Conservation (phyloP, 129 eudicot genomes). For the Daucus carota region DNA sequence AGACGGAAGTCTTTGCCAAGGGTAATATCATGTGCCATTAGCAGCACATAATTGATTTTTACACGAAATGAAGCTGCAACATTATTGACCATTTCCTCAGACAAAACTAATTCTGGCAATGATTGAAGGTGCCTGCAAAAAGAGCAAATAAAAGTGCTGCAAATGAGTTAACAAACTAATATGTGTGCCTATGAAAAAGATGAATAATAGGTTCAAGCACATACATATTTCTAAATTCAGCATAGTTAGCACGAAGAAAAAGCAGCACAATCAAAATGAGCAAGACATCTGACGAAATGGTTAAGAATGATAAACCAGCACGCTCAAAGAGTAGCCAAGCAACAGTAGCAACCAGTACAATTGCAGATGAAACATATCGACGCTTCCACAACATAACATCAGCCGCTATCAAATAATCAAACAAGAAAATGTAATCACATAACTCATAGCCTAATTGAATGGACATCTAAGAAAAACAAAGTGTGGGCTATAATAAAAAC, state of each 20-base stretch:
- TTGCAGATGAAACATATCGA: conserved; percentile 50
- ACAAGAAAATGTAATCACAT: not conserved
- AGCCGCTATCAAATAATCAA: conserved; percentile 51
- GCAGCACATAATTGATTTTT: conserved; percentile 75
- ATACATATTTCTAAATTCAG: conserved; percentile 51
- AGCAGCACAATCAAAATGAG: conserved; percentile 61
- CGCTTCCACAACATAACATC: conserved; percentile 78
- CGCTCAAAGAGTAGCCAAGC: conserved; percentile 83
- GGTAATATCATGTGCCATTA: conserved; percentile 96
- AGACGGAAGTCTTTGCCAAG: conserved; percentile 93
- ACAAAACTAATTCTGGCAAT: conserved; percentile 75
- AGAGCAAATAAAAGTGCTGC: conserved; percentile 5
- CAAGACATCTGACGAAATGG: conserved; percentile 77
- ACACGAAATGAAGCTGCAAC: conserved; percentile 96
- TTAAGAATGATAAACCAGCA: conserved; percentile 67
- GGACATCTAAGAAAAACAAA: too few relatives aligned
- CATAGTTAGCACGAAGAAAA: conserved; percentile 77
- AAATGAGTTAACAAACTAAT: conserved; percentile 2
- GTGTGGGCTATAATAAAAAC: not conserved
- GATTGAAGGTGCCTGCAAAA: conserved; percentile 52
- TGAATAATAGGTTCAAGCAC: conserved; percentile 6
- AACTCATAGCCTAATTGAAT: too few relatives aligned
- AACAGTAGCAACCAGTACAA: conserved; percentile 63
- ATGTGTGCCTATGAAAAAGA: not conserved
- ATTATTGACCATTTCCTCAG: conserved; percentile 91